Evolutionary conservation across 2,329 filamentous ascomycete species (phyloP), one percentile per base, ranked within the genome.

Genomic region (Eutypa lata): DNA sequence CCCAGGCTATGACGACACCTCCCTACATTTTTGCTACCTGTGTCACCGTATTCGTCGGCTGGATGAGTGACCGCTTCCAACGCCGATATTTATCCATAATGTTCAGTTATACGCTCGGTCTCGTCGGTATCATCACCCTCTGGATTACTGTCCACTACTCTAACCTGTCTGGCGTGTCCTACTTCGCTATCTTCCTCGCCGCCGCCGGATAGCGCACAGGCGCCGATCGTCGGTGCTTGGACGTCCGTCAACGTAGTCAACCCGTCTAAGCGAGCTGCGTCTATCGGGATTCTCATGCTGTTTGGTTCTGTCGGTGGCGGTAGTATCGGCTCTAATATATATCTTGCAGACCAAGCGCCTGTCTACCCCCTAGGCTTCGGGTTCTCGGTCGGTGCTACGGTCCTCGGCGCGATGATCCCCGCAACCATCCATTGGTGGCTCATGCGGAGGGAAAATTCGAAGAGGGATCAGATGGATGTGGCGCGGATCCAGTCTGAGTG

Each of bases 1-100:
- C 65, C 2, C 65, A 66, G 55, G 61, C 61, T 19, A 37, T 67
- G 47, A 66, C 58, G 33, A 57, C 57, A 7, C 65, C 65, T 19
- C 65, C 65, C 54, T 76, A 77, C 47, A 72, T 76, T 50, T 76
- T 76, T 18, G 53, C 74, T 67, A 57, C 68, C 61, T 47, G 66
- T 57, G 19, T 70, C 59, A 14, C 71, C 61, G 2, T 65, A 62
- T 63, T 49, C 54, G 57, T 55, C 43, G 11, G 69, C 65, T 21
- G 71, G 68, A 53, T 73, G 70, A 52, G 68, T 63, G 46, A 75
- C 64, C 49, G 73, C 60, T 33, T 71, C 57, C 53, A 74, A 70
- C 62, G 52, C 24, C 60, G 60, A 38, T 56, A 44, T 33, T 5
- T 18, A 19, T 56, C 50, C 24, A 53, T 63, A 40, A 56, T 63